Evolutionary conservation across 352 stramenopile species (phyloP).

Genomic region (Globisporangium ultimum): DNA sequence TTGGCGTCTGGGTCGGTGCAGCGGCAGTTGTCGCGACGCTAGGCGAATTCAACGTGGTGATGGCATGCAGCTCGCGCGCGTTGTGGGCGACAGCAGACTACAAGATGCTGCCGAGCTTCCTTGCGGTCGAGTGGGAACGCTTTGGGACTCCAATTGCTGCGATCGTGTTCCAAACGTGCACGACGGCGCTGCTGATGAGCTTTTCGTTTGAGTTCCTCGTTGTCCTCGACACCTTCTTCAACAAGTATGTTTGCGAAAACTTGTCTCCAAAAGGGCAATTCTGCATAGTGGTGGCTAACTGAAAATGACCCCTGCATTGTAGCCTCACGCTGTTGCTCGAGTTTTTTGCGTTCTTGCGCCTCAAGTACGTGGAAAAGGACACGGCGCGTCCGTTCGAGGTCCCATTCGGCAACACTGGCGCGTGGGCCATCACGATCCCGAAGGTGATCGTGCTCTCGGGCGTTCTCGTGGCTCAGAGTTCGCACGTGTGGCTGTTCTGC

Average conservation of each 20-base stretch:
- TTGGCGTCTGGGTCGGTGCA: slow-evolving; percentile 79
- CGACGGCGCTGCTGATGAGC: slow-evolving; percentile 78
- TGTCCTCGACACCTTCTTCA: slow-evolving; percentile 84
- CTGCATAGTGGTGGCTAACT: slow-evolving; percentile 1
- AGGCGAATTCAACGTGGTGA: slow-evolving; percentile 86
- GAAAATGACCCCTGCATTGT: slow-evolving; percentile 3
- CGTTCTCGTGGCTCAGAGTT: slow-evolving; percentile 66
- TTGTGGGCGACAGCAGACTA: slow-evolving; percentile 82
- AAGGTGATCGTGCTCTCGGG: slow-evolving; percentile 79
- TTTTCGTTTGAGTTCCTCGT: slow-evolving; percentile 84
- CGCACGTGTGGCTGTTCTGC: slow-evolving; percentile 69
- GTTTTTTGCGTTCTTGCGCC: slow-evolving; percentile 79
- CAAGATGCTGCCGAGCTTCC: slow-evolving; percentile 72
- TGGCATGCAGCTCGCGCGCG: slow-evolving; percentile 78
- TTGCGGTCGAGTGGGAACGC: slow-evolving; percentile 64
- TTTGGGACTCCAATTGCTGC: slow-evolving; percentile 79
- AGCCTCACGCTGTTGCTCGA: slow-evolving; percentile 75
- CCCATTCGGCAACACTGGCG: slow-evolving; percentile 61
- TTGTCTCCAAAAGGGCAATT: background rate
- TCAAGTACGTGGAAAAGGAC: slow-evolving; percentile 82
- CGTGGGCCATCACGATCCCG: slow-evolving; percentile 74
- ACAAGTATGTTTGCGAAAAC: slow-evolving; percentile 58
- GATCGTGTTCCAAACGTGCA: slow-evolving; percentile 71
- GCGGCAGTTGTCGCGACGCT: slow-evolving; percentile 75
- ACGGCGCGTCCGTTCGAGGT: slow-evolving; percentile 70